A percentile compares a stretch with the other conserved stretches of the same genome.
Evolutionary conservation across 768 basidiomycete genomes (phyloP).

Genomic region (Coprinopsis sp.): DNA sequence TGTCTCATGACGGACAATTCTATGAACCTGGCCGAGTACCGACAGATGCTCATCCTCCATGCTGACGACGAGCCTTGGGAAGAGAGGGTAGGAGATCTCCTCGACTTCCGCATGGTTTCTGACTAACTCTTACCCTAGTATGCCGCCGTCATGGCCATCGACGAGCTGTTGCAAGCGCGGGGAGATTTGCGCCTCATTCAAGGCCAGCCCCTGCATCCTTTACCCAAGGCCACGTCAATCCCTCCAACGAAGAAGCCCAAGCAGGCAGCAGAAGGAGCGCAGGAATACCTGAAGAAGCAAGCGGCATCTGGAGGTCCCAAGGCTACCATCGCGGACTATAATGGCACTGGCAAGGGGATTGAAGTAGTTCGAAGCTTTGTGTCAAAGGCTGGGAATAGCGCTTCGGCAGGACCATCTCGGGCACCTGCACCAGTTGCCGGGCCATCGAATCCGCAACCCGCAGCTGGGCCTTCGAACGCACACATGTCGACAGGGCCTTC

Average conservation of each 20-base stretch:
- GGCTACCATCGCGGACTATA: not conserved
- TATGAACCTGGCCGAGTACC: constrained; percentile 64
- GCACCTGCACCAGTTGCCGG: not conserved
- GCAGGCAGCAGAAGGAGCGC: constrained; percentile 11
- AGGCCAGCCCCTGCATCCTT: constrained; percentile 60
- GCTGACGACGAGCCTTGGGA: constrained; percentile 65
- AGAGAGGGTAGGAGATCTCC: constrained; percentile 44
- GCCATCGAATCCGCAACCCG: not conserved
- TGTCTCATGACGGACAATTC: constrained; percentile 67
- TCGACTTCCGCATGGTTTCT: constrained; percentile 1
- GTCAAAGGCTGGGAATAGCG: not conserved
- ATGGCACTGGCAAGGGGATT: not conserved
- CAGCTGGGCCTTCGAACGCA: not conserved
- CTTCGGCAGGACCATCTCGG: not conserved
- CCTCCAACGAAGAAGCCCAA: constrained; percentile 35
- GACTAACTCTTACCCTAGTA: constrained; percentile 32
- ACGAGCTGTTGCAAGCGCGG: constrained; percentile 52
- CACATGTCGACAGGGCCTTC: not conserved
- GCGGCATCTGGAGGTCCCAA: not conserved
- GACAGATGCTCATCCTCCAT: constrained; percentile 59
- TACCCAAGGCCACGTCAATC: constrained; percentile 18
- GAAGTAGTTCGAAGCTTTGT: constrained; percentile 4
- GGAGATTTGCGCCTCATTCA: constrained; percentile 53
- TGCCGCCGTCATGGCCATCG: constrained; percentile 66
- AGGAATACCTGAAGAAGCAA: constrained; percentile 8